Conservation (phyloP, 805 yeast genomes). For the Naumovozyma baii region DNA sequence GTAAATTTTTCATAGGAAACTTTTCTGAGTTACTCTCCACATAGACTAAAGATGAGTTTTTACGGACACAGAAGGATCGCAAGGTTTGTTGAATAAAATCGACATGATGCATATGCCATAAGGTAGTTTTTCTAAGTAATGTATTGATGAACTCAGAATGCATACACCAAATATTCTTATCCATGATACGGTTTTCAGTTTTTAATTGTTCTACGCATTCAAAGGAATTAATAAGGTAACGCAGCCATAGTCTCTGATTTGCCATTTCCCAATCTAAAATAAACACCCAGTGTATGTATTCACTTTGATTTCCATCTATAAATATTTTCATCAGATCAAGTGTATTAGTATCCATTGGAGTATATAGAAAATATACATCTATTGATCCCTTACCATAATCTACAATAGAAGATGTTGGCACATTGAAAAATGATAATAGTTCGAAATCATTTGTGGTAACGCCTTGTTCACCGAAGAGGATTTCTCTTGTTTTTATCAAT, state of each 20-base stretch:
- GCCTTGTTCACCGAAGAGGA: background rate
- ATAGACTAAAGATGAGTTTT: constrained; percentile 9
- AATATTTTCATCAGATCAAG: background rate
- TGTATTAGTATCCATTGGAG: background rate
- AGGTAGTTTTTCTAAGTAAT: constrained; percentile 11
- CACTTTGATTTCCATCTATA: background rate
- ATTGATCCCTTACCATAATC: background rate
- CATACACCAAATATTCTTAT: constrained; percentile 8
- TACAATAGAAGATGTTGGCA: background rate
- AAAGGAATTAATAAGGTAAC: background rate
- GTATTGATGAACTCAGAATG: constrained; percentile 11
- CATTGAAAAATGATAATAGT: background rate
- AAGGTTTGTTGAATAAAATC: constrained; percentile 21
- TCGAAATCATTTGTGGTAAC: background rate
- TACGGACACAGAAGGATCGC: constrained; percentile 13
- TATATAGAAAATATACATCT: background rate
- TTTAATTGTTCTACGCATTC: no score
- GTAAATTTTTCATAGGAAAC: background rate
- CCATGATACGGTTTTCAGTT: background rate
- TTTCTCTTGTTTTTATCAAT: no score
- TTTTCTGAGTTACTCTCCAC: constrained; percentile 3
- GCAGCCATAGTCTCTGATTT: background rate
- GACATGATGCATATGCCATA: constrained; percentile 18
- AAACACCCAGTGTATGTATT: background rate
- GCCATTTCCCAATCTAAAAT: background rate